Evolutionary conservation across 2,329 filamentous ascomycete species (phyloP).

Genomic region (Zelopaecilomyces penicillatus): DNA sequence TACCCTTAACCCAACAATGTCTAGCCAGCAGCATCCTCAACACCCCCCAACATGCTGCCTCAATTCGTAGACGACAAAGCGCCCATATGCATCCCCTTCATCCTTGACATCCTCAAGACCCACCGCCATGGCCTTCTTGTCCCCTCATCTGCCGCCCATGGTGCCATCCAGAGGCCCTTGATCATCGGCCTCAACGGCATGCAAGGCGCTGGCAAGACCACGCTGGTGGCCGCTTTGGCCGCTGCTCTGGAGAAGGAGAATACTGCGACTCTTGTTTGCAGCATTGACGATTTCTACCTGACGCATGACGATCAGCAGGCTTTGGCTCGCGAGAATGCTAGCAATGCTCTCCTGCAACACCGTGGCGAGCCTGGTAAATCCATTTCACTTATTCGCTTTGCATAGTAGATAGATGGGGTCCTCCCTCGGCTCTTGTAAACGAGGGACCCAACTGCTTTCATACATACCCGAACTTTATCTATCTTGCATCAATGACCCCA

Average conservation of each 20-base stretch:
- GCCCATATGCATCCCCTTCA: constrained; percentile 68
- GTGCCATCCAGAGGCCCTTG: constrained; percentile 47
- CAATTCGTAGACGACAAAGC: constrained; percentile 68
- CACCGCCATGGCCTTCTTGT: constrained; percentile 28
- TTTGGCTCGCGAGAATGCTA: constrained; percentile 55
- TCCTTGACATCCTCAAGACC: constrained; percentile 49
- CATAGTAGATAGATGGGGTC: background rate
- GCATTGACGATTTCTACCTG: constrained; percentile 87
- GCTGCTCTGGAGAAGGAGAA: constrained; percentile 48
- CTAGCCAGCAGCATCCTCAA: background rate
- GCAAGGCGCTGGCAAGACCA: constrained; percentile 89
- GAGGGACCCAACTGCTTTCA: background rate
- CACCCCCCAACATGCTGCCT: constrained; percentile 17
- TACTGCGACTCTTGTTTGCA: constrained; percentile 62
- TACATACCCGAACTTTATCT: background rate
- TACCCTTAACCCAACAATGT: too few species aligned
- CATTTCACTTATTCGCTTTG: constrained; percentile 6
- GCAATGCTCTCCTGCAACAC: constrained; percentile 70
- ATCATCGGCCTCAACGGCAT: constrained; percentile 85
- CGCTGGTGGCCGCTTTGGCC: constrained; percentile 63
- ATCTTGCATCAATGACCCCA: background rate
- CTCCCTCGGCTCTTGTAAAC: too few species aligned
- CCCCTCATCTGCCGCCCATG: constrained; percentile 9
- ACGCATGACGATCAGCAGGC: constrained; percentile 58
- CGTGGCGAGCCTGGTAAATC: constrained; percentile 67